phyloP scores from a whole-genome alignment of 148 eudicot genomes.

The Fagopyrum esculentum region DNA sequence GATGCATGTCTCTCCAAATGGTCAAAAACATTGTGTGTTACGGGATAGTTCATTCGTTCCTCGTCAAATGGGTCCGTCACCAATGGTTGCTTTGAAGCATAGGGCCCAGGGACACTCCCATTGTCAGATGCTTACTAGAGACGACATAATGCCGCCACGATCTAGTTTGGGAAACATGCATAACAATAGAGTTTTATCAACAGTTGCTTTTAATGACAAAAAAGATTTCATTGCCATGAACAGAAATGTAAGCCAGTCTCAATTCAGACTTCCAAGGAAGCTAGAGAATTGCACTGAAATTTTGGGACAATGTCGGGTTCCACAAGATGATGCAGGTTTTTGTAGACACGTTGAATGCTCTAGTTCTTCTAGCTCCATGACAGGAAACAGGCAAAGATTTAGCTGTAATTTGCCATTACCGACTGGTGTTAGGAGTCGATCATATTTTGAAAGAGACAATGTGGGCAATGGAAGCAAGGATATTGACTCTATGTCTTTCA shows the following conservation, averaged over 20 bases:
- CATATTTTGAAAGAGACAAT: slow-evolving; percentile 25
- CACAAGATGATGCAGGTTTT: slow-evolving; percentile 27
- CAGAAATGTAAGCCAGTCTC: slow-evolving; percentile 27
- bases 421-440: slow-evolving; percentile 19
- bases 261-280: slow-evolving; percentile 30
- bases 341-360: slow-evolving; percentile 33
- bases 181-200: slow-evolving; percentile 29
- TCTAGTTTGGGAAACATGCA: slow-evolving; percentile 25
- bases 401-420: slow-evolving; percentile 17
- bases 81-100: slow-evolving; percentile 24
- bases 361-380: slow-evolving; percentile 20
- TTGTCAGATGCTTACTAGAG: slow-evolving; percentile 27
- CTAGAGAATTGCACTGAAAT: slow-evolving; percentile 25
- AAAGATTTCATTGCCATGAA: slow-evolving; percentile 44
- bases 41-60: slow-evolving; percentile 28
- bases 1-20: slow-evolving; percentile 19
- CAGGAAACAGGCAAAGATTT: slow-evolving; percentile 22
- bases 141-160: slow-evolving; percentile 34
- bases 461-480: slow-evolving; percentile 18
- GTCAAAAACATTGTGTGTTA: slow-evolving; percentile 23
- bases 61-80: slow-evolving; percentile 27
- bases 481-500: slow-evolving; percentile 34
- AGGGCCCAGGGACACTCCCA: slow-evolving; percentile 29
- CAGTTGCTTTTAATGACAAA: slow-evolving; percentile 24
- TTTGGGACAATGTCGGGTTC: slow-evolving; percentile 30